Evolutionary conservation across 176 grass and related monocot species (phyloP).

Genomic region (Thalia dealbata): DNA sequence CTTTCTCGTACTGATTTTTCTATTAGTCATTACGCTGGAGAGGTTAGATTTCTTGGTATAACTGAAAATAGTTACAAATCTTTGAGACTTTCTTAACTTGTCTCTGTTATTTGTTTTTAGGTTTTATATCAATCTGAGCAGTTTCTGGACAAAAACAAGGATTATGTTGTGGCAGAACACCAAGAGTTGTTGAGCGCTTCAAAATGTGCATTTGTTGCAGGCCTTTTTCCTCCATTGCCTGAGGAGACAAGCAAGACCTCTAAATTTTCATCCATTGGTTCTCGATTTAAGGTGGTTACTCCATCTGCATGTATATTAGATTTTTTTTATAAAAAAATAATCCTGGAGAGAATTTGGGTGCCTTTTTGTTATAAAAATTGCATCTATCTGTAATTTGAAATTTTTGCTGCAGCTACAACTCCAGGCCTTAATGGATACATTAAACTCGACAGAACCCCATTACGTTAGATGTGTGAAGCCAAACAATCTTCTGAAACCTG

Average conservation of each 20-base stretch:
- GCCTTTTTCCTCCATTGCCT: conserved; percentile 68
- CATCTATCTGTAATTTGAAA: conserved; percentile 18
- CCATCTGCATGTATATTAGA: neutral
- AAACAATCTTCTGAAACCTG: conserved; percentile 91
- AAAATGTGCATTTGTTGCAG: conserved; percentile 84
- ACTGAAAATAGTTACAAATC: neutral
- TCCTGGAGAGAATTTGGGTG: neutral
- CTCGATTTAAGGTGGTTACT: conserved; percentile 78
- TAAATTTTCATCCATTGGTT: conserved; percentile 91
- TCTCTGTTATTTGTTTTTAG: conserved; percentile 27
- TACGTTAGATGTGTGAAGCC: conserved; percentile 99
- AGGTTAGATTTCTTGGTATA: conserved; percentile 43
- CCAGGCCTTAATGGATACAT: conserved; percentile 89
- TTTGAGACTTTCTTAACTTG: conserved; percentile 16
- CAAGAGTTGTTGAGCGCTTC: conserved; percentile 82
- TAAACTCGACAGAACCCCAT: conserved; percentile 97
- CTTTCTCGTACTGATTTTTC: conserved; percentile 96
- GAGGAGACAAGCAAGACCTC: conserved; percentile 92
- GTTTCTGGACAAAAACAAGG: conserved; percentile 98
- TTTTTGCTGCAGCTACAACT: conserved; percentile 74
- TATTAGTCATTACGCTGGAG: conserved; percentile 82
- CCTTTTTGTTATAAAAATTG: neutral
- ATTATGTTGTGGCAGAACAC: conserved; percentile 96
- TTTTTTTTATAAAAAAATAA: neutral
- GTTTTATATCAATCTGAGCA: conserved; percentile 89